Evolutionary conservation across 257 asterid genomes (phyloP).

Genomic region (Solanum pinnatisectum): DNA sequence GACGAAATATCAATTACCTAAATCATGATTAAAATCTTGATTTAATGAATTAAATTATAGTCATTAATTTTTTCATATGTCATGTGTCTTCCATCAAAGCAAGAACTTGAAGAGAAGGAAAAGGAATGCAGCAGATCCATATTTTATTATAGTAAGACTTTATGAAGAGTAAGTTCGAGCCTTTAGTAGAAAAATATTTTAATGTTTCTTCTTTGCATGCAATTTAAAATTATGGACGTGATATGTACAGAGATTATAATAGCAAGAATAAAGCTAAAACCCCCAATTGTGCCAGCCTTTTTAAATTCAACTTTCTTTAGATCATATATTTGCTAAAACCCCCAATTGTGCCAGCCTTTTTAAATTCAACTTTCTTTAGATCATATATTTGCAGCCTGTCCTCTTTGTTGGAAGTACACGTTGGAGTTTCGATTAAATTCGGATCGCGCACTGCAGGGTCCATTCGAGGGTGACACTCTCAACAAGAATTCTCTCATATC

Average conservation of each 20-base stretch:
- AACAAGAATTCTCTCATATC: no score
- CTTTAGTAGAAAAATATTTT: not conserved
- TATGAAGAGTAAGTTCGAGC: not conserved
- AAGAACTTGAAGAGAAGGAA: no score
- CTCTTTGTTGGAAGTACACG: not conserved
- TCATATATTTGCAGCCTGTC: not conserved
- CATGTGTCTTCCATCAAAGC: no score
- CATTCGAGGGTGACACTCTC: no score
- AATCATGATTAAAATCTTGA: no score
- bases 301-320: not conserved
- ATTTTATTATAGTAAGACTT: not conserved
- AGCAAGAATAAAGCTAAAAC: not conserved
- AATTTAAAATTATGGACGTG: not conserved
- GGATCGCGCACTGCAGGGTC: fast-evolving
- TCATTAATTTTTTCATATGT: no score
- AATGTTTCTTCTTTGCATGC: not conserved
- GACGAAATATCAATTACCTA: no score
- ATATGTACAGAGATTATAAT: not conserved
- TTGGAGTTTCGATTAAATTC: no score
- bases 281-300: not conserved
- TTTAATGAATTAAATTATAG: no score
- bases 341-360: not conserved
- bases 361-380: not conserved
- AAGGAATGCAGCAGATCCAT: no score
- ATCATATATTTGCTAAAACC: not conserved